Evolutionary conservation across 2,329 filamentous ascomycete species (phyloP), one percentile per base, ranked within the genome.

Genomic region (Cordyceps fumosorosea): DNA sequence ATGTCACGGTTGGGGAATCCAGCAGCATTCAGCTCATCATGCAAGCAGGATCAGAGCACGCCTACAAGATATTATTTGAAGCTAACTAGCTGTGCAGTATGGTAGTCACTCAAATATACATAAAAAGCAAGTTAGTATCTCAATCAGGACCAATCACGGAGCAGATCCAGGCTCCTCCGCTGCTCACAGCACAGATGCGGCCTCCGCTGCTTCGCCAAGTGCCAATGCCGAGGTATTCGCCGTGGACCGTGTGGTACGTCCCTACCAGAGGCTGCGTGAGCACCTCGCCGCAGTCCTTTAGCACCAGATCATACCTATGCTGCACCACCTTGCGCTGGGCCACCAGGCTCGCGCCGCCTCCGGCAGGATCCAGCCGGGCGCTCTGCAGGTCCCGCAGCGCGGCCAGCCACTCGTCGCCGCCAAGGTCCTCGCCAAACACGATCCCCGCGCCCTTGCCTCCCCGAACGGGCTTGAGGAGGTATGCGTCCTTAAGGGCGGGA

Each of bases 391-490:
- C 47, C 20, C 37, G 45, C 12, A 59, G 22, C 8, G 47, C 45
- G 16, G 20, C 44, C 22, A 20, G 37, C 48, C 50, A 53, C 48
- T 53, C 24, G 18, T 57, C 44, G 5, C 44, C 20, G 44, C 20
- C 10, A 8, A 50, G 45, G n/a, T 77, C 73, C 3, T 76, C 72
- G 14, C 75, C 73, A 50, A 78, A 77, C 0, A 76, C 50, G 44
- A 78, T 78, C 1, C 76, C 76, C 1, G 69, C 70, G 0, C 76
- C 76, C 50, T 76, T 76, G 0, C 75, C 76, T n/a, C 73, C 69
- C 1, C 74, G 71, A 18, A 74, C 70, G 0, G 74, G 74, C 52
- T 78, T 78, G 0, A 78, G 67, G 0, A 78, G 64, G 62, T 72
- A 76, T 0, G 68, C 45, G 3, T 71, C 51, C 20, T 67, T 71